Conservation (phyloP, 352 stramenopile species). For the Globisporangium radiosum region DNA sequence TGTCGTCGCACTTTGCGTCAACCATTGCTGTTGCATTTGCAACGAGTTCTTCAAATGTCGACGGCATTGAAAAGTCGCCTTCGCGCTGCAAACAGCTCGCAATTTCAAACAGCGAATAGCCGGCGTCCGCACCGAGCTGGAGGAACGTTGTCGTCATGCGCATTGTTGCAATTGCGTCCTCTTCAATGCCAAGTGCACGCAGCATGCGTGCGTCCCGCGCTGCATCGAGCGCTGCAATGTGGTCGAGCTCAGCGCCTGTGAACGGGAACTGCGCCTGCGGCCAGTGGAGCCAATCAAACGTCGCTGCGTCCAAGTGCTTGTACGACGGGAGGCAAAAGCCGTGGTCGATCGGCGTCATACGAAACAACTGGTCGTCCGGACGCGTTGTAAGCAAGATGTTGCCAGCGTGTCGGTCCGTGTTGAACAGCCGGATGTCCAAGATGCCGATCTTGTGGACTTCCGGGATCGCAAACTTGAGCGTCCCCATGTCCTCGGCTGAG, state of each 20-base stretch:
- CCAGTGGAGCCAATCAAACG: constrained; percentile 87
- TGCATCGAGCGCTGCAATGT: constrained; percentile 65
- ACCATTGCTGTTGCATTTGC: constrained; percentile 21
- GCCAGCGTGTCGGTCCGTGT: constrained; percentile 83
- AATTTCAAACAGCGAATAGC: constrained; percentile 86
- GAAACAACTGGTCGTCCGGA: constrained; percentile 55
- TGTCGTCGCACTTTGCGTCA: constrained; percentile 18
- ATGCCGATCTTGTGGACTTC: constrained; percentile 89
- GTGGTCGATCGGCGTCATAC: constrained; percentile 86
- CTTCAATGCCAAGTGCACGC: constrained; percentile 64
- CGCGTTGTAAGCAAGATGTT: constrained; percentile 74
- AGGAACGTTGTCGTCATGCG: constrained; percentile 72
- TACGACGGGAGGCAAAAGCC: constrained; percentile 83
- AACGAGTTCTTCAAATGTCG: constrained; percentile 69
- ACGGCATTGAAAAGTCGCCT: constrained; percentile 71
- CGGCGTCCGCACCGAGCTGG: constrained; percentile 61
- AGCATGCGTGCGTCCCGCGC: constrained; percentile 51
- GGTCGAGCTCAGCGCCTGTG: constrained; percentile 62
- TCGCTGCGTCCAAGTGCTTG: constrained; percentile 73
- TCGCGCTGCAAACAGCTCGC: constrained; percentile 72
- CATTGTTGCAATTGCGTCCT: constrained; percentile 80
- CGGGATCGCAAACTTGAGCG: constrained; percentile 75
- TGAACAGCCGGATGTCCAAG: constrained; percentile 84
- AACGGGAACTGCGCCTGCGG: constrained; percentile 86
- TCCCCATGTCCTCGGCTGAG: constrained; percentile 84